Evolutionary conservation across 2,329 filamentous ascomycete species (phyloP), one percentile per base, ranked within the genome.

Genomic region (Escovopsis sp.): DNA sequence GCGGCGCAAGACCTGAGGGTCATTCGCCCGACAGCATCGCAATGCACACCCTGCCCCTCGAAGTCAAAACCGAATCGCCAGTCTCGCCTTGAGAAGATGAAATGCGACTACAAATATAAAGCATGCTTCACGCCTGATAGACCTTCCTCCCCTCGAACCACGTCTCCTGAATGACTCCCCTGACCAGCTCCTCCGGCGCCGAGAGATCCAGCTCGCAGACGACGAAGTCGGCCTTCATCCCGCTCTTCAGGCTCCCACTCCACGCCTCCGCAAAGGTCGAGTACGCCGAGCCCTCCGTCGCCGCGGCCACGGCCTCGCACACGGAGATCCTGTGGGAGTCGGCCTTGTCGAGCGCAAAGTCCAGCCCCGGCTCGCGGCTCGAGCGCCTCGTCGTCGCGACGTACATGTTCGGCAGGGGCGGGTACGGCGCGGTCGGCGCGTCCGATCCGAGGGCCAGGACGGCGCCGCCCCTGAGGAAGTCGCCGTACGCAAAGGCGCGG

Each of bases 401-500:
- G 51, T 78, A 78, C 6, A 77, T 48, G 45, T 80, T 80, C 3
- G 62, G 64, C 36, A 77, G 58, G 7, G 73, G 66, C 1, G 62
- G 53, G 49, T 73, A 68, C 2, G 72, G 72, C 2, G 76, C 75
- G 0, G 75, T 79, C 0, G 75, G 75, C 0, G 72, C 66, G 48
- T 80, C 76, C 3, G 68, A 72, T 0, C 76, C 76, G 10, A 80
- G 63, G 0, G 75, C 74, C 0, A 80, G 55, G 2, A 61, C 53
- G 0, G 75, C 72, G 1, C 73, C 73, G 1, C 62, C 61, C 36
- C 73, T 69, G 2, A 65, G 64, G 33, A 80, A 77, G 38, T 80
- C 75, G 36, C 67, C 66, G 55, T 82, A 81, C 0, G 77, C 73
- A 51, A 81, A 82, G 0, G 75, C 75, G 12, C 75, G 64, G 40